These are phyloP conservation scores for Acrocalymma vagum DNA, from an alignment of 2,329 filamentous ascomycete genomes.

Conservation along the genomic window DNA sequence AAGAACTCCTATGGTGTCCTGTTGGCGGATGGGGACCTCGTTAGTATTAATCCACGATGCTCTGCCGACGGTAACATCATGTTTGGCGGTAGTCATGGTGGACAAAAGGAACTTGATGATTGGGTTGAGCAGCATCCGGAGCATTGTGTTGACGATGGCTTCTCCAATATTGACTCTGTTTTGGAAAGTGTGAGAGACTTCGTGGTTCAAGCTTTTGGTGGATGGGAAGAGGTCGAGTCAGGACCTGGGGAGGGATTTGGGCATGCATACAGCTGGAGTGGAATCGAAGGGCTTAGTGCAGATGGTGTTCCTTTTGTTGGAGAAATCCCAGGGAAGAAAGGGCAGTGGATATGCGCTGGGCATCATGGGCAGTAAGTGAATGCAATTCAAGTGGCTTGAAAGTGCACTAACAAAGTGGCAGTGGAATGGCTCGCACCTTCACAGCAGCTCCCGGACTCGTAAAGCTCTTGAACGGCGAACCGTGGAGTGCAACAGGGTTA, in stretches of 20 bases:
- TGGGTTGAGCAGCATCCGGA: slow-evolving; percentile 40
- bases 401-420: slow-evolving; percentile 13
- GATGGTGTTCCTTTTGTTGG: slow-evolving; percentile 38
- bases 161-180: slow-evolving; percentile 32
- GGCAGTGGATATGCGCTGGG: slow-evolving; percentile 37
- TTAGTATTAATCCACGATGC: slow-evolving; percentile 45
- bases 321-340: slow-evolving; percentile 27
- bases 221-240: slow-evolving; percentile 29
- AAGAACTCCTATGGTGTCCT: slow-evolving; percentile 44
- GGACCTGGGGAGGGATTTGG: slow-evolving; percentile 39
- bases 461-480: slow-evolving; percentile 28
- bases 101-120: slow-evolving; percentile 37
- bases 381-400: not conserved
- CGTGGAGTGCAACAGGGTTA: slow-evolving; percentile 27
- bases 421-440: slow-evolving; percentile 37
- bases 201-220: slow-evolving; percentile 32
- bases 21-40: slow-evolving; percentile 34
- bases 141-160: slow-evolving; percentile 37
- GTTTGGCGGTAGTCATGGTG: slow-evolving; percentile 44
- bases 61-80: slow-evolving; percentile 39
- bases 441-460: slow-evolving; percentile 36
- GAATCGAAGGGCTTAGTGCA: slow-evolving; percentile 33
- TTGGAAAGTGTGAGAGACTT: slow-evolving; percentile 33
- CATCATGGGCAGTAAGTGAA: slow-evolving; percentile 37
- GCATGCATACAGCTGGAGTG: slow-evolving; percentile 41